These are phyloP conservation scores for Aspergillus alliaceus DNA, from an alignment of 2,329 filamentous ascomycete genomes.

Conservation along the genomic window DNA sequence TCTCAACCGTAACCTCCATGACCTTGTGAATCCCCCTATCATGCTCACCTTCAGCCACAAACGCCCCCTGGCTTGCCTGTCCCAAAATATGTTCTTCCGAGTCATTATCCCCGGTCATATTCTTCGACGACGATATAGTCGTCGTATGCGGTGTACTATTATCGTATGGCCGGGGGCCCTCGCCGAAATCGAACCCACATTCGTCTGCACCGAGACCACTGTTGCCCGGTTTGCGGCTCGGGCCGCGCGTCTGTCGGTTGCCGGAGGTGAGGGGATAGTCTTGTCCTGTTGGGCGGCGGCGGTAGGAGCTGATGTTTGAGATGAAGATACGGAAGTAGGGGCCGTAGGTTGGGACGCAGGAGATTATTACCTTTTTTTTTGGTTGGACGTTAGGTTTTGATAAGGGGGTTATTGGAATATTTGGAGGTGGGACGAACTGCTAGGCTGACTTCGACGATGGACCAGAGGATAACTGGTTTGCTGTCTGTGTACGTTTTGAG, in stretches of 20 bases:
- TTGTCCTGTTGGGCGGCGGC: constrained; percentile 3
- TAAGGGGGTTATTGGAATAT: background rate
- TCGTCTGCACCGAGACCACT: background rate
- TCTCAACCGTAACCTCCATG: constrained; percentile 18
- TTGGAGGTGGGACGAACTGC: constrained; percentile 27
- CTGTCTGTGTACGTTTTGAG: constrained; percentile 49
- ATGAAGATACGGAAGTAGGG: constrained; percentile 37
- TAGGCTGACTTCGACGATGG: constrained; percentile 47
- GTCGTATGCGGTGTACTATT: background rate
- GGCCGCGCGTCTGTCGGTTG: background rate
- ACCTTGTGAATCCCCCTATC: constrained; percentile 11
- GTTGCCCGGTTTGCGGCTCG: background rate
- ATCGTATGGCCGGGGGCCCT: background rate
- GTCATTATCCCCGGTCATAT: background rate
- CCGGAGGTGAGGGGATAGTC: background rate
- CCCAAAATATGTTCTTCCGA: constrained; percentile 9
- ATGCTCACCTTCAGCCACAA: background rate
- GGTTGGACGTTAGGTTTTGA: background rate
- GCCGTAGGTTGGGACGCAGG: constrained; percentile 46
- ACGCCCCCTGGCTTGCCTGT: background rate
- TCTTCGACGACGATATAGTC: constrained; percentile 1
- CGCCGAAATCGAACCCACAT: background rate
- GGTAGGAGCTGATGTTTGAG: constrained; percentile 19
- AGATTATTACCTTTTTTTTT: constrained; percentile 35
- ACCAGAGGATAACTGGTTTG: constrained; percentile 47